Conservation (phyloP, 1,284 basidiomycete genomes). For the Cystobasidium sp. region DNA sequence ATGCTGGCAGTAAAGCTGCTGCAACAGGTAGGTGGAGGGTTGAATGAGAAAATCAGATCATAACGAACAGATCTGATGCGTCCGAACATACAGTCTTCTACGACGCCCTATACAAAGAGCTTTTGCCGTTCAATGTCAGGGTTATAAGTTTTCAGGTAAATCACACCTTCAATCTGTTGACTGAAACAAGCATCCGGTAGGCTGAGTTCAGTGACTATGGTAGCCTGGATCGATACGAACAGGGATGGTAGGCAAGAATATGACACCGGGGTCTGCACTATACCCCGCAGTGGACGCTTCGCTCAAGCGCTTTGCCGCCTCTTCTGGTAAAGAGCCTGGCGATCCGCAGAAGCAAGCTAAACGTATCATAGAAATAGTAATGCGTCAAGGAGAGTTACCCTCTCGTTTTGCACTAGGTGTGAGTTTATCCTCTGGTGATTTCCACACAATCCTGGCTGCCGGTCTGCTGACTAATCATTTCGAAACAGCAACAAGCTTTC, state of each 20-base stretch:
- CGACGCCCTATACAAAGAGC: conserved; percentile 34
- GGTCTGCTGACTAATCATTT: background rate
- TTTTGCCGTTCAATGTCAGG: conserved; percentile 10
- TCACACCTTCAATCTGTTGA: background rate
- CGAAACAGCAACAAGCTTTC: conserved; percentile 26
- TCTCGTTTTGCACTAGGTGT: conserved; percentile 18
- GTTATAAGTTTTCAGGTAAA: conserved; percentile 28
- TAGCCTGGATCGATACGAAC: conserved; percentile 34
- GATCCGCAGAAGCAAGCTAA: conserved; percentile 27
- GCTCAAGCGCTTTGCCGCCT: conserved; percentile 11
- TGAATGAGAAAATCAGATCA: background rate
- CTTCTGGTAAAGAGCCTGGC: conserved; percentile 21
- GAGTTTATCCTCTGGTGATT: background rate
- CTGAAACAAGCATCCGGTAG: background rate
- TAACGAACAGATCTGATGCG: background rate
- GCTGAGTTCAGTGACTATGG: background rate
- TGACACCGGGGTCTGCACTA: conserved; percentile 4
- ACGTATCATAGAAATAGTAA: conserved; percentile 21
- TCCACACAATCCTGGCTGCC: background rate
- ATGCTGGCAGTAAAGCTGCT: conserved; percentile 36
- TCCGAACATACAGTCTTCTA: conserved; percentile 20
- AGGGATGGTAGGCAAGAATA: conserved; percentile 33
- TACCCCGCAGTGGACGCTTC: conserved; percentile 26
- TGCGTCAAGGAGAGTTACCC: conserved; percentile 10
- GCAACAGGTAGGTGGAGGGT: background rate